These are phyloP conservation scores for Pseudopediastrum boryanum DNA, from an alignment of 139 green algal species.

Conservation along the genomic window DNA sequence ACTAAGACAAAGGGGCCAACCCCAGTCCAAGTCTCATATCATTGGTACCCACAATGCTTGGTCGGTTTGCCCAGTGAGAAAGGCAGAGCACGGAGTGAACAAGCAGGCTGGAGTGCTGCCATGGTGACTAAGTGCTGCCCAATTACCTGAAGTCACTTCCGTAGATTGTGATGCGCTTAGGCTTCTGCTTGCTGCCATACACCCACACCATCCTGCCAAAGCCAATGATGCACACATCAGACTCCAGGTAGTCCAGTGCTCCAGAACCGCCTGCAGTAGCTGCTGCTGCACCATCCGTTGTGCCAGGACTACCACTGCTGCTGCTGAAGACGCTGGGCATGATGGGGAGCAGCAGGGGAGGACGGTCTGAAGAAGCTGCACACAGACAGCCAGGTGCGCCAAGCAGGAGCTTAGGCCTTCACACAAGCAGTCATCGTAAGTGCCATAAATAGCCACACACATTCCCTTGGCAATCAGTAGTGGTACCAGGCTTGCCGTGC, in stretches of 20 bases:
- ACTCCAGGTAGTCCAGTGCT: not conserved
- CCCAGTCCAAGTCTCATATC: too few relatives aligned
- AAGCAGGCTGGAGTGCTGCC: too few relatives aligned
- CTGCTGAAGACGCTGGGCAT: slow-evolving; percentile 37
- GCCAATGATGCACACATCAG: slow-evolving; percentile 40
- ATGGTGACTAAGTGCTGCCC: too few relatives aligned
- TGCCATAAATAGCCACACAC: too few relatives aligned
- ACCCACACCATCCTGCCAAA: slow-evolving; percentile 57
- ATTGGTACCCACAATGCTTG: too few relatives aligned
- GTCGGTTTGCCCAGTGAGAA: too few relatives aligned
- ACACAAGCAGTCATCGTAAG: too few relatives aligned
- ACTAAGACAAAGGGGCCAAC: too few relatives aligned
- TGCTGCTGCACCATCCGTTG: not conserved
- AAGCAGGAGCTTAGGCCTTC: too few relatives aligned
- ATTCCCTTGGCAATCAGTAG: too few relatives aligned
- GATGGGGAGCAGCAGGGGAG: slow-evolving; percentile 38
- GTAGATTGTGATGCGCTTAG: slow-evolving; percentile 69
- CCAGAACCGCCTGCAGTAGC: not conserved
- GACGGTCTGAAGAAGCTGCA: slow-evolving; percentile 18
- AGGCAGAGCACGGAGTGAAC: too few relatives aligned
- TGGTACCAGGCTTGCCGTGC: too few relatives aligned
- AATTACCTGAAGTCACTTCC: slow-evolving; percentile 45
- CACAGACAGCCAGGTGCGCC: slow-evolving; percentile 28
- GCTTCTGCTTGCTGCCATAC: slow-evolving; percentile 78
- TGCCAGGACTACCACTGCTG: not conserved